These are phyloP conservation scores for Phytophthora fragariaefolia DNA, from an alignment of 352 stramenopile species.

Conservation along the genomic window DNA sequence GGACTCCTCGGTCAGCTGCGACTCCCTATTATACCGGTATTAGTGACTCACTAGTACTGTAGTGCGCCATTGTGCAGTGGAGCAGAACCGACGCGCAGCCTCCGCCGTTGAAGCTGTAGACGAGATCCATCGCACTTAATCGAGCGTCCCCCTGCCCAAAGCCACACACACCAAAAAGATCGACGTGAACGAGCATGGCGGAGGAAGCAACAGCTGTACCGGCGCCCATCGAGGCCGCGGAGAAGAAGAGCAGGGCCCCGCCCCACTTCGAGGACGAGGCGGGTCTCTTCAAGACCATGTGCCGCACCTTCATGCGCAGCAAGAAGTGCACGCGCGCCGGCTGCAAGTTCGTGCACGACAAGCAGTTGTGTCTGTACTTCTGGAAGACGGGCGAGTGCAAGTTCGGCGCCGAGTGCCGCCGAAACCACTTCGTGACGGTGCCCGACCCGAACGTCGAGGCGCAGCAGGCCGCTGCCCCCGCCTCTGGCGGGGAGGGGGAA, in stretches of 20 bases:
- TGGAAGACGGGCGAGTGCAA: constrained; percentile 62
- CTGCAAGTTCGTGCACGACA: constrained; percentile 68
- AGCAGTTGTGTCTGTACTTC: constrained; percentile 51
- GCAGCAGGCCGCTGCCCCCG: not conserved
- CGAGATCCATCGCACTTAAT: not conserved
- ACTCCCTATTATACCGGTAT: too few relatives aligned
- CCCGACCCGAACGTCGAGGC: constrained; percentile 19
- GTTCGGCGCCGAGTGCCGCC: constrained; percentile 56
- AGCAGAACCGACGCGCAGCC: too few relatives aligned
- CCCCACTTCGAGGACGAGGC: constrained; percentile 60
- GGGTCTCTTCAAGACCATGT: constrained; percentile 68
- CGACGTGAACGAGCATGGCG: constrained; percentile 11
- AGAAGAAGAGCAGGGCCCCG: constrained; percentile 10
- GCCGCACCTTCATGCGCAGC: constrained; percentile 56
- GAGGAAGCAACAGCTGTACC: constrained; percentile 11
- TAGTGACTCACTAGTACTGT: too few relatives aligned
- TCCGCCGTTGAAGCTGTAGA: not conserved
- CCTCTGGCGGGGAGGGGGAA: constrained; percentile 13
- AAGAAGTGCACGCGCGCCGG: constrained; percentile 38
- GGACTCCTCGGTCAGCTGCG: too few relatives aligned
- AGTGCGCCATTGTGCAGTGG: too few relatives aligned
- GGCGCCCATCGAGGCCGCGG: not conserved
- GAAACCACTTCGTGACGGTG: constrained; percentile 63
- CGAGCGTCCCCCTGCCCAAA: not conserved
- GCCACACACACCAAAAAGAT: constrained; percentile 15